phyloP scores from a whole-genome alignment of 805 yeast genomes.

The Nakazawaea ishiwadae region DNA sequence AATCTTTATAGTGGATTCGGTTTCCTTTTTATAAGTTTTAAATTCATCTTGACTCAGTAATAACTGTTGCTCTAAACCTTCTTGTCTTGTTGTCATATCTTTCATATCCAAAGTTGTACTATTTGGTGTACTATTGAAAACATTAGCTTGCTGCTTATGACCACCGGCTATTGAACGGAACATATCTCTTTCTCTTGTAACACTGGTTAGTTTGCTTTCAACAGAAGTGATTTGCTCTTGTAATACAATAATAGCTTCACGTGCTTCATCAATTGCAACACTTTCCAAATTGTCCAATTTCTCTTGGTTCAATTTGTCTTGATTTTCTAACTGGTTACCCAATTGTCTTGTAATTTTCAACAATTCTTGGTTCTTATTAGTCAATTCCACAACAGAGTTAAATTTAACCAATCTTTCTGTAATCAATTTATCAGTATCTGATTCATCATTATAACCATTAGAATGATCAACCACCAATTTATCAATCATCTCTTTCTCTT shows the following conservation, averaged over 20 bases:
- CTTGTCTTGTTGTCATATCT: conserved; percentile 23
- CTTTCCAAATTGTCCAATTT: conserved; percentile 36
- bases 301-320: conserved; percentile 39
- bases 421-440: conserved; percentile 71
- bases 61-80: conserved; percentile 23
- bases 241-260: conserved; percentile 59
- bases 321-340: conserved; percentile 64
- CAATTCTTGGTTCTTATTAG: conserved; percentile 70
- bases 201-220: conserved; percentile 47
- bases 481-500: conserved; percentile 62
- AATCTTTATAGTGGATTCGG: conserved; percentile 37
- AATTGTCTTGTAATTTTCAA: conserved; percentile 64
- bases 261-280: conserved; percentile 56
- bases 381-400: conserved; percentile 60
- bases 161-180: conserved; percentile 30
- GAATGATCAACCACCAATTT: conserved; percentile 34
- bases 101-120: conserved; percentile 8
- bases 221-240: conserved; percentile 53
- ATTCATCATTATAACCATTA: conserved; percentile 30
- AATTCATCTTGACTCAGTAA: conserved; percentile 29
- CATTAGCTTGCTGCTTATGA: conserved; percentile 15
- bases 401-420: conserved; percentile 72
- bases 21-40: conserved; percentile 37
- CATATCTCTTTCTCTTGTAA: conserved; percentile 66
- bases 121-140: conserved; percentile 9